Conservation (phyloP, 2,329 filamentous ascomycete genomes). For the Fusarium sp. region DNA sequence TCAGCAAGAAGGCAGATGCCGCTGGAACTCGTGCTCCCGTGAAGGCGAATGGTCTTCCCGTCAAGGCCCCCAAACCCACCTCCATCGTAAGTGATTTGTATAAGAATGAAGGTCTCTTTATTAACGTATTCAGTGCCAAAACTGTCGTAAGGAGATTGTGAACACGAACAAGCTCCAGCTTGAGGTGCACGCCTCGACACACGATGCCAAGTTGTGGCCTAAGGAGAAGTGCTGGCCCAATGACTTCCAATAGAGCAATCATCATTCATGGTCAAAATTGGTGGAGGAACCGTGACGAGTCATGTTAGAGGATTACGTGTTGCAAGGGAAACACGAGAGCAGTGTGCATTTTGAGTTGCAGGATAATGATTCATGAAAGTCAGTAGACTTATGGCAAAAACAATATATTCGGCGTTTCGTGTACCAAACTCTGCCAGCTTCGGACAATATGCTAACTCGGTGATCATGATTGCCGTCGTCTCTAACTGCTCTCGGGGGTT, state of each 20-base stretch:
- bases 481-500: too few species aligned
- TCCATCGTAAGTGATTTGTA: conserved; percentile 38
- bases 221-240: conserved; percentile 71
- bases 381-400: conserved; percentile 6
- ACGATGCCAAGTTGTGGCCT: conserved; percentile 62
- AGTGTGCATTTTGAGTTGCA: neutral
- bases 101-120: accelerated
- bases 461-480: too few species aligned
- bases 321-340: too few species aligned
- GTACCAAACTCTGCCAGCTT: neutral
- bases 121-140: conserved; percentile 56
- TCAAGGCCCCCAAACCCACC: conserved; percentile 63
- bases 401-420: conserved; percentile 12
- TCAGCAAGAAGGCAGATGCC: conserved; percentile 62
- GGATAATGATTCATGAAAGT: conserved; percentile 31
- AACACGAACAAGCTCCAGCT: conserved; percentile 65
- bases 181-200: conserved; percentile 64
- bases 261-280: too few species aligned
- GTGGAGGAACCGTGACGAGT: too few species aligned
- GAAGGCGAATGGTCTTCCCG: conserved; percentile 66
- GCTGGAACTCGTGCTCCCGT: conserved; percentile 66
- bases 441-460: too few species aligned
- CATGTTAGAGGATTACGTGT: neutral
- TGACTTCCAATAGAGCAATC: conserved; percentile 52
- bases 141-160: conserved; percentile 64